Conservation (phyloP, 768 basidiomycete genomes). For the Mycena amicta region DNA sequence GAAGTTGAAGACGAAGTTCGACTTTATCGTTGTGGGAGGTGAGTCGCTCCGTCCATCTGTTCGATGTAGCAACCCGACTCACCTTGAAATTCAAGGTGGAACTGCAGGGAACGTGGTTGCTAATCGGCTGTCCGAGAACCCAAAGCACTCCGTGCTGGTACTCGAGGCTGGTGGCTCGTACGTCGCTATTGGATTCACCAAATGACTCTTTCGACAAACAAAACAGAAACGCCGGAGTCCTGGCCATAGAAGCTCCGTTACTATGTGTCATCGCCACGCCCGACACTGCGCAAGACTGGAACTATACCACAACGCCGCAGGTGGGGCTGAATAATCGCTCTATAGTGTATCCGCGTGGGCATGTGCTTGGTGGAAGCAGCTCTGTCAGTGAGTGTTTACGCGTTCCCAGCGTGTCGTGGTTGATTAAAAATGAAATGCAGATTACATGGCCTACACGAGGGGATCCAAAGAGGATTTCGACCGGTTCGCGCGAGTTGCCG, state of each 20-base stretch:
- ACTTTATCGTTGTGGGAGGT: too few species aligned
- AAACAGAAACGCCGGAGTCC: too few species aligned
- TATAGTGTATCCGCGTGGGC: conserved; percentile 29
- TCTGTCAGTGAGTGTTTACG: conserved; percentile 25
- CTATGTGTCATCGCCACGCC: conserved; percentile 3
- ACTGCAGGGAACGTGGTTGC: too few species aligned
- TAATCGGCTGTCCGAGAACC: too few species aligned
- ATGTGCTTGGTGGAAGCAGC: conserved; percentile 30
- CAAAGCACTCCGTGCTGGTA: too few species aligned
- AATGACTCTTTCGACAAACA: too few species aligned
- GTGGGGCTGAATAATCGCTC: conserved; percentile 24
- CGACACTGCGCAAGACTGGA: conserved; percentile 23
- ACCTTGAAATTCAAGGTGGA: too few species aligned
- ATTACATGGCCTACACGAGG: conserved; percentile 25
- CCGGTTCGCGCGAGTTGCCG: too few species aligned
- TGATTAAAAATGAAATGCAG: too few species aligned
- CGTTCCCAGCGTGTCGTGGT: neutral
- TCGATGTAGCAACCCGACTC: neutral
- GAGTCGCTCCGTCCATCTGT: neutral
- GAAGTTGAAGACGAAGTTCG: conserved; percentile 13
- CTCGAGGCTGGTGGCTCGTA: too few species aligned
- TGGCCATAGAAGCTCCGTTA: conserved; percentile 9
- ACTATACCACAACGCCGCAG: conserved; percentile 32
- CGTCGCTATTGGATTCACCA: too few species aligned
- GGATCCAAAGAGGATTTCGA: too few species aligned